A percentile compares a stretch with the other conserved stretches of the same genome.
phyloP scores from a whole-genome alignment of 805 yeast species.

The Ogataea degrootiae region DNA sequence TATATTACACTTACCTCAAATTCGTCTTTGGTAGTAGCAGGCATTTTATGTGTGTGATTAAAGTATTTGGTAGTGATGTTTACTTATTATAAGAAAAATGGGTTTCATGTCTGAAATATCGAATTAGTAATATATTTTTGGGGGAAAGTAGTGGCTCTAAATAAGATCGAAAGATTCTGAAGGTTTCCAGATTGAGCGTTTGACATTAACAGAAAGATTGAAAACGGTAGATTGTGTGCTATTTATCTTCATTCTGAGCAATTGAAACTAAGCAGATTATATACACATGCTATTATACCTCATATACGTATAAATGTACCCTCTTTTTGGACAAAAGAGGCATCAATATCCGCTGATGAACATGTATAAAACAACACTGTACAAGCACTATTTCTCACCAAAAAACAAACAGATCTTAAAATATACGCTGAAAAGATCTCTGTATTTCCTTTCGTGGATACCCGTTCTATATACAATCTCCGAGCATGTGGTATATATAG shows the following conservation, averaged over 20 bases:
- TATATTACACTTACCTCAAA: constrained; percentile 17
- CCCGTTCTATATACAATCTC: constrained; percentile 70
- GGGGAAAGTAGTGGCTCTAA: too few species aligned
- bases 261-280: too few species aligned
- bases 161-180: too few species aligned
- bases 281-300: too few species aligned
- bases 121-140: too few species aligned
- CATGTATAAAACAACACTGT: not conserved
- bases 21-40: constrained; percentile 12
- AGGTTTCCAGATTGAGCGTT: too few species aligned
- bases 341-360: too few species aligned
- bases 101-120: too few species aligned
- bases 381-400: constrained; percentile 3
- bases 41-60: constrained; percentile 8
- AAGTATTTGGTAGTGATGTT: not conserved
- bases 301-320: not conserved
- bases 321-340: too few species aligned
- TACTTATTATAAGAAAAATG: not conserved
- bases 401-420: constrained; percentile 14
- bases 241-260: too few species aligned
- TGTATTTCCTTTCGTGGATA: constrained; percentile 59
- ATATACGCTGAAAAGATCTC: constrained; percentile 27
- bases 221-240: too few species aligned
- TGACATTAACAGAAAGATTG: too few species aligned
- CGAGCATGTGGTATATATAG: constrained; percentile 69